Base-by-base conservation (phyloP, 768 basidiomycete species). In the Auricularia sp. region DNA sequence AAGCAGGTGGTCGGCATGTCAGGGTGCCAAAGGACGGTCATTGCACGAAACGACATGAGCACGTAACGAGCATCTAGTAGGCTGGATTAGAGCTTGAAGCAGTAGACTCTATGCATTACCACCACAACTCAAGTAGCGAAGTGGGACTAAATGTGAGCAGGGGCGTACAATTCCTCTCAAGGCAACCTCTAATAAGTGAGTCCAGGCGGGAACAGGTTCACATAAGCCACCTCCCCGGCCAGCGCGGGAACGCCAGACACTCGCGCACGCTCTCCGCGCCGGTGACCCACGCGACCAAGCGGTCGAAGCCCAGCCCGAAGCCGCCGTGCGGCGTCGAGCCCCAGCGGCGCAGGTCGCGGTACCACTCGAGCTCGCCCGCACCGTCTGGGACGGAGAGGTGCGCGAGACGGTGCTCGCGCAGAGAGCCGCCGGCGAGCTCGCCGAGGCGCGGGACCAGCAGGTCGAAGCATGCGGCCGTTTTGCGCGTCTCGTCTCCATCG, bases 271-370 rank as follows among this genome's bases (percentile, higher is more conserved):
- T 98, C 65, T 88, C 87, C 56, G 91, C 80, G 0, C 93, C 94
- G 21, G 87, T 85, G 11, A 97, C 75, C 90, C 91, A 96, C 54
- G 86, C 84, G 18, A 98, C 80, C 21, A 97, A 78, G 66, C 97
- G 79, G 74, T 99, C 97, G 70, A 96, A 97, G 1, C 97, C 97
- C 79, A 98, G 80, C 3, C 97, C 97, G 75, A 93, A 98, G 16
- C 97, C 97, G 16, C 91, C 94, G 74, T 98, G 96, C 2, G 93
- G 90, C 21, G 91, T 88, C 18, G 88, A 87, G 10, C 97, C 97
- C 69, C 83, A 95, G 70, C 80, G 80, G 65, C 96, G 79, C 68
- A 97, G 72, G 69, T 97, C 93, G 61, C 86, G 66, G 74, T 99
- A 99, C 90, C 90, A 91, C 54, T 74, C 72, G 63, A 80, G 81